Conservation (phyloP, 805 yeast species). For the Suhomyces sp. region DNA sequence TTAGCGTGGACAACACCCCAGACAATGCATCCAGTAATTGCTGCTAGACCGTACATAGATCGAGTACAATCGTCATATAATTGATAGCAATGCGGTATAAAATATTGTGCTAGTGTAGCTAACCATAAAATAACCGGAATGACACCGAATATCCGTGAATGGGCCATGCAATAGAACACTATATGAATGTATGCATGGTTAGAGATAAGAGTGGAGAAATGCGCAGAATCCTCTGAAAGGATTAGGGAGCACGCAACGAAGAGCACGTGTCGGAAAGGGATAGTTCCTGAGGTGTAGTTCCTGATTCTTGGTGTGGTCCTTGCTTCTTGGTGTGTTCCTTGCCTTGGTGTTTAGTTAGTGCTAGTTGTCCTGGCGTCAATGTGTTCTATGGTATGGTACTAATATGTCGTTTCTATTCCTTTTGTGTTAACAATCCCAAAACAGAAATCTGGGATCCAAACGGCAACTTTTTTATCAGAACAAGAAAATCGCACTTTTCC, state of each 20-base stretch:
- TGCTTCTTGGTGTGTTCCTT: too few species aligned
- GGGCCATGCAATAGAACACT: neutral
- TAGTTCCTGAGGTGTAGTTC: too few species aligned
- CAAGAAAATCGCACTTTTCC: neutral
- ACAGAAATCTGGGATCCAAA: neutral
- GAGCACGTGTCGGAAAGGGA: too few species aligned
- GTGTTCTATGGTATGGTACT: too few species aligned
- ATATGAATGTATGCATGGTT: neutral
- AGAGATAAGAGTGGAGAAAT: neutral
- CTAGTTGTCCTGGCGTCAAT: too few species aligned
- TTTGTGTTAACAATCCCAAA: neutral
- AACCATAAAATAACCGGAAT: neutral
- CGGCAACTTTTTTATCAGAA: neutral
- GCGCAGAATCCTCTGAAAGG: too few species aligned
- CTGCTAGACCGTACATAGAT: neutral
- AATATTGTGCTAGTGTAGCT: neutral
- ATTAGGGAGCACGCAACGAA: too few species aligned
- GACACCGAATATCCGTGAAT: neutral
- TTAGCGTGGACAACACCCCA: conserved; percentile 27
- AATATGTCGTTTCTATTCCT: neutral
- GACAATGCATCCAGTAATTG: conserved; percentile 3
- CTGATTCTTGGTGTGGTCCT: too few species aligned
- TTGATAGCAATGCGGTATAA: neutral
- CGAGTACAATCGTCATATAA: neutral
- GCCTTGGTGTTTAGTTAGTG: too few species aligned